Base-by-base conservation (phyloP, 192 early-diverging fungal genomes). In the Coemansia sp. region DNA sequence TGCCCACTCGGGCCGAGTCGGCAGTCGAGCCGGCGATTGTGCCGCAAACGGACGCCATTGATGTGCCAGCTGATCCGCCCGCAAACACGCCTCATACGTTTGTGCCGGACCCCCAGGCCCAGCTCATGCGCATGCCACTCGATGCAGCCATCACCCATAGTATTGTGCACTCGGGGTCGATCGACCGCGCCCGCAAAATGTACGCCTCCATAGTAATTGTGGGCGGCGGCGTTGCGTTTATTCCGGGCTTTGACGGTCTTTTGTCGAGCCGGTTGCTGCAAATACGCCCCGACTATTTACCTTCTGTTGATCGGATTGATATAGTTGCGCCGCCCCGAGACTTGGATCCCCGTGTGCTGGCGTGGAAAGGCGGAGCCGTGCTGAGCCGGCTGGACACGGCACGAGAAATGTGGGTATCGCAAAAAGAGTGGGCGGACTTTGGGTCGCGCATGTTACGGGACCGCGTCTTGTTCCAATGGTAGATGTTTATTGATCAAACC, bases 311-410 rank as follows among this genome's bases (percentile, higher is more conserved):
- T 58, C 81, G 84, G 12, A 83, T 84, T 0, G 87, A 90, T 25
- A 83, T 93, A 0, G 66, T 94, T 37, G 86, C 89, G 9, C 85
- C 89, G 9, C 92, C 93, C 2, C 74, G 92, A 10, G 93, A 96
- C 49, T 78, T 96, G 25, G 93, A 96, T 53, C 88, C 92, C 2
- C 74, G 89, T 6, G 73, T 94, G 52, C 64, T 96, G 54, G 89
- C 85, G 2, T 96, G 93, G 93, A 96, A 94, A 67, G 93, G 93
- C 15, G 92, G 83, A 1, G 85, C 88, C 3, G 91, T 95, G 11
- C 71, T 93, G 60, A 82, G 85, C 50, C 84, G 90, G 49, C 76
- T 94, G 25, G 93, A 95, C 17, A 85, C 81, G 50, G 84, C 88
- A 3, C 86, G 82, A 44, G 92, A 95, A 17, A 73, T 92, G 82